Conservation (phyloP, 2,329 filamentous ascomycete genomes). For the Fusarium papillatum region DNA sequence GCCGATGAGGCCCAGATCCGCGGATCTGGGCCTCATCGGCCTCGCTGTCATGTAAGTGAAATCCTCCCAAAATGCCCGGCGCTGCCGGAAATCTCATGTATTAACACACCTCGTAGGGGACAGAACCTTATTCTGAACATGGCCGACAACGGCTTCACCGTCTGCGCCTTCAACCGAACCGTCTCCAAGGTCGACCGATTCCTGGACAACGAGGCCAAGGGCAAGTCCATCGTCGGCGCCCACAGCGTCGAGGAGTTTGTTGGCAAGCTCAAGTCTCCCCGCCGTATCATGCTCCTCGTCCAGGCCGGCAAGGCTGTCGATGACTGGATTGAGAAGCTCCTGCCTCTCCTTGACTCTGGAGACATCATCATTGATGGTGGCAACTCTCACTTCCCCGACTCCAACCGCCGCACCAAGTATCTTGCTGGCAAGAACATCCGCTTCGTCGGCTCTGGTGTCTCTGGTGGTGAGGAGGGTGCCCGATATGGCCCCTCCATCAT, state of each 20-base stretch:
- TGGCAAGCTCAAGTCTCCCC: slow-evolving; percentile 96
- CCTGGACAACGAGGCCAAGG: slow-evolving; percentile 91
- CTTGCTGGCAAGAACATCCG: slow-evolving; percentile 88
- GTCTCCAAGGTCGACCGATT: slow-evolving; percentile 98
- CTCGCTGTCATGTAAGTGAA: slow-evolving; percentile 85
- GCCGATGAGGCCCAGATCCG: too few species aligned
- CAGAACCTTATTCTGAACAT: slow-evolving; percentile 93
- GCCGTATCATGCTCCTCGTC: slow-evolving; percentile 98
- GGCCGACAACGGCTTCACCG: slow-evolving; percentile 94
- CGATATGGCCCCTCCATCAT: slow-evolving; percentile 97
- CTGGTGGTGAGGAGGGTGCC: slow-evolving; percentile 99
- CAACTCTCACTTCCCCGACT: slow-evolving; percentile 99
- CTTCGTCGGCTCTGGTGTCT: slow-evolving; percentile 98
- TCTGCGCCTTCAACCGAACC: slow-evolving; percentile 98
- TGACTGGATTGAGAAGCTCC: slow-evolving; percentile 97
- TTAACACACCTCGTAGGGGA: slow-evolving; percentile 60
- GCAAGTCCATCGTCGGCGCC: slow-evolving; percentile 95
- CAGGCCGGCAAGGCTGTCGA: slow-evolving; percentile 98
- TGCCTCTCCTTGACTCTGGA: slow-evolving; percentile 84
- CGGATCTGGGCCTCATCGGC: slow-evolving; percentile 94
- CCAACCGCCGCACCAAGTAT: slow-evolving; percentile 96
- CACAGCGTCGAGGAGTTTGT: slow-evolving; percentile 96
- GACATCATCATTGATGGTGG: slow-evolving; percentile 99
- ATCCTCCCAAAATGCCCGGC: slow-evolving; percentile 6
- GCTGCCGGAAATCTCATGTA: slow-evolving; percentile 26